Percentiles rank a stretch among this genome's conserved stretches.
These are phyloP conservation scores for Penicillium canariense DNA, from an alignment of 495 filamentous ascomycete genomes.

Conservation along the genomic window DNA sequence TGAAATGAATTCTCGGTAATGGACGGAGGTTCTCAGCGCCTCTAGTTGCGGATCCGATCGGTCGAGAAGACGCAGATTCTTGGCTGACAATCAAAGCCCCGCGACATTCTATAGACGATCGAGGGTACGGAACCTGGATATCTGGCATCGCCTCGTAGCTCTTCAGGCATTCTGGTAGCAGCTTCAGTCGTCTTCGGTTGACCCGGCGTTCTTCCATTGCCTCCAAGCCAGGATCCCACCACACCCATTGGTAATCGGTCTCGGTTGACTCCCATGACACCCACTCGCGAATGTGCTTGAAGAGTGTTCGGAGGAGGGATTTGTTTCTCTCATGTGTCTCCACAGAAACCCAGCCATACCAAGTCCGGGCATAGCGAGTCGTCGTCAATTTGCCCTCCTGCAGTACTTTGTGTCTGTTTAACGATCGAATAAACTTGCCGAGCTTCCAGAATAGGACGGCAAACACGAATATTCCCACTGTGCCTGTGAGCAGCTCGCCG, in stretches of 20 bases:
- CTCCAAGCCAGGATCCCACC: slow-evolving; percentile 41
- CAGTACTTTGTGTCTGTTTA: slow-evolving; percentile 35
- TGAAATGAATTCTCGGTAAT: not conserved
- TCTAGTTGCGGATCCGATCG: not conserved
- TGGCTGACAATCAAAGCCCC: slow-evolving; percentile 11
- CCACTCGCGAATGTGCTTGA: slow-evolving; percentile 22
- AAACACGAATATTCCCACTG: slow-evolving; percentile 38
- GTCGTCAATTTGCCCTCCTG: slow-evolving; percentile 29
- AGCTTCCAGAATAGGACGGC: slow-evolving; percentile 43
- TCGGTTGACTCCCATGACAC: slow-evolving; percentile 37
- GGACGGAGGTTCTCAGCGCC: not conserved
- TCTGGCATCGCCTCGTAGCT: slow-evolving; percentile 28
- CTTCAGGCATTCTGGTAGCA: slow-evolving; percentile 27
- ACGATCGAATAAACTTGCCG: slow-evolving; percentile 36
- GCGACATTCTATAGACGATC: slow-evolving; percentile 10
- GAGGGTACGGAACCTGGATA: slow-evolving; percentile 31
- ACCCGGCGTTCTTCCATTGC: slow-evolving; percentile 17
- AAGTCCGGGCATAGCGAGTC: slow-evolving; percentile 41
- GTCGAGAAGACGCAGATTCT: not conserved
- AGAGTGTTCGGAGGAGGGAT: slow-evolving; percentile 17
- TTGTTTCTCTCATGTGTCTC: slow-evolving; percentile 36
- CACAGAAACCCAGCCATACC: slow-evolving; percentile 46
- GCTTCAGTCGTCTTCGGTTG: slow-evolving; percentile 11
- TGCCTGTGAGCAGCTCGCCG: slow-evolving; percentile 38
- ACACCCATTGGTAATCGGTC: slow-evolving; percentile 39